phyloP scores from a whole-genome alignment of 345 rosid species.

The Turnera subulata region DNA sequence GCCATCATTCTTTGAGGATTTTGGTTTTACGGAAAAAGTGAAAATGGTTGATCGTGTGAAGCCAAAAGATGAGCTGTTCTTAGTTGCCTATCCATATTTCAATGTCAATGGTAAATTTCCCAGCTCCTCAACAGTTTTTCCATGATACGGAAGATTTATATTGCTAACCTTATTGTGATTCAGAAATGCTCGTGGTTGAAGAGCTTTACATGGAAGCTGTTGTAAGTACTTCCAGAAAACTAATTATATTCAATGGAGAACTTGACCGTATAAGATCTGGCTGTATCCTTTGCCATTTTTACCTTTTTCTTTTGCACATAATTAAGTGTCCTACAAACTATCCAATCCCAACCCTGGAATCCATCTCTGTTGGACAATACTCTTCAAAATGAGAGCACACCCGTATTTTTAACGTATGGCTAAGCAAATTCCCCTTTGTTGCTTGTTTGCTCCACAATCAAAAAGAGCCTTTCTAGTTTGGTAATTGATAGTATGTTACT shows the following conservation, averaged over 20 bases:
- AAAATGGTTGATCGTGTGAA: constrained; percentile 83
- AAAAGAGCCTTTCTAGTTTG: too few species aligned
- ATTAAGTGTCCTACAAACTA: too few species aligned
- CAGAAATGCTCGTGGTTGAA: constrained; percentile 97
- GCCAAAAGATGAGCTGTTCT: constrained; percentile 69
- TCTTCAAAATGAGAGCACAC: background rate
- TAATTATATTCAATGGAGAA: constrained; percentile 86
- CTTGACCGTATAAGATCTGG: constrained; percentile 96
- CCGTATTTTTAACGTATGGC: background rate
- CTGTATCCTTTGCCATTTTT: constrained; percentile 60
- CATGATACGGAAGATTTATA: constrained; percentile 2
- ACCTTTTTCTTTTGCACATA: too few species aligned
- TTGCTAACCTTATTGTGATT: constrained; percentile 12
- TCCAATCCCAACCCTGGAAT: too few species aligned
- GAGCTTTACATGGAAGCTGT: constrained; percentile 94
- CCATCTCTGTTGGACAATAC: too few species aligned
- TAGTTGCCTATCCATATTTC: constrained; percentile 87
- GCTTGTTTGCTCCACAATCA: background rate
- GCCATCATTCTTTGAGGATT: constrained; percentile 84
- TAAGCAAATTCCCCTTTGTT: background rate
- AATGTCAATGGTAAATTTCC: constrained; percentile 70
- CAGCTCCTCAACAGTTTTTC: constrained; percentile 6
- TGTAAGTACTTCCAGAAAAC: constrained; percentile 46
- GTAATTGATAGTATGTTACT: too few species aligned
- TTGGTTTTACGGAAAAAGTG: constrained; percentile 73